Evolutionary conservation across 2,329 filamentous ascomycete genomes (phyloP), one percentile per base, ranked within the genome.

Genomic region (Diaporthe helianthi): DNA sequence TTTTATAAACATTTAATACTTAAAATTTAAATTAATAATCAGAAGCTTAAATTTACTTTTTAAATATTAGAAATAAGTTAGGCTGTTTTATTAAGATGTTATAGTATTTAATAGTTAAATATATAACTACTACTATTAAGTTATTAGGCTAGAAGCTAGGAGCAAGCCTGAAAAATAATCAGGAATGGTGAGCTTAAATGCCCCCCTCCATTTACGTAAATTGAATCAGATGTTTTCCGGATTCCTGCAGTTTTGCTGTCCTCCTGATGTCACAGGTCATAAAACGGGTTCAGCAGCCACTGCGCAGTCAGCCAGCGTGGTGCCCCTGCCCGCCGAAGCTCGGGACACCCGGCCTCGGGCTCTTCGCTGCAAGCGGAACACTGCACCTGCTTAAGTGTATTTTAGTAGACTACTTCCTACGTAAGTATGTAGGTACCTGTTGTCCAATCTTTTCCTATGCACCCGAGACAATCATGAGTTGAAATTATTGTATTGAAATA

Each of bases 251-350:
- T n/a, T n/a, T n/a, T n/a, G n/a, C n/a, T n/a, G n/a, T n/a, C n/a
- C n/a, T n/a, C n/a, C n/a, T n/a, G n/a, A n/a, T n/a, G n/a, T n/a
- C n/a, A n/a, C n/a, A n/a, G n/a, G n/a, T n/a, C n/a, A n/a, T n/a
- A n/a, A n/a, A n/a, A n/a, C 36, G 36, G 17, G 44, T 12, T 22
- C n/a, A 46, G 44, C 44, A 22, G 44, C 12, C 8, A 46, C 26
- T 5, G 17, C 31, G 15, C 36, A 13, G 33, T 17, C 49, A 19
- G 24, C 15, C 38, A 26, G 55, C 26, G 12, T 61, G 47, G 58
- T 12, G 9, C 58, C 19, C 33, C 58, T 61, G 58, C 41, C 58
- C 58, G 33, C 58, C 41, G 47, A 47, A 47, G 55, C 58, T 61
- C 41, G 58, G 58, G 33, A 61, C 58, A 17, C 55, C 15, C 7